Evolutionary conservation across 441 rosid genomes (phyloP), one percentile per base, ranked within the genome.

Genomic region (Gossypium aridum): DNA sequence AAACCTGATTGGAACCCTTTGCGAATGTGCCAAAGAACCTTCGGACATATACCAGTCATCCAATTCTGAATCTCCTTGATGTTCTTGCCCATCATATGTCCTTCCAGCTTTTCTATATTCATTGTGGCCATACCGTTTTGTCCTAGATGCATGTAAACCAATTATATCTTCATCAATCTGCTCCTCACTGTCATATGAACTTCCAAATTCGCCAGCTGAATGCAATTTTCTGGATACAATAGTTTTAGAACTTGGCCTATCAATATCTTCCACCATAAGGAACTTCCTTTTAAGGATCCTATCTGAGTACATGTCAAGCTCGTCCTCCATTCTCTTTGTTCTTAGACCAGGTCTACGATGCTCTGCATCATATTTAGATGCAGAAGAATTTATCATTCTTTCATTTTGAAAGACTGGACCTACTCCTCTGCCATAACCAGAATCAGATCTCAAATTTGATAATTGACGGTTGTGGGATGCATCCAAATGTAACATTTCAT

Each of bases 361-460:
- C 67, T 80, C 87, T 62, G 80, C 43, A 65, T 80, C 84, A 79
- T 82, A 80, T 49, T 60, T 68, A 68, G 59, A 68, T 17, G 78
- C 60, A 43, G 76, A 67, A 54, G 85, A 54, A 79, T 66, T 73
- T 49, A 74, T 64, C 69, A 75, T 65, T 70, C 75, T 82, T 72
- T 81, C 85, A 34, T 73, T 79, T 66, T 43, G 86, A 82, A 72
- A 72, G 71, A 68, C 79, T 61, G 84, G 84, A 55, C 81, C 83
- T 45, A 83, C 80, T 60, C 77, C 82, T 81, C 86, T 78, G 72
- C 82, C 86, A 79, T 80, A 83, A 77, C 79, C 85, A 76, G 76
- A 75, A 82, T 83, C 76, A 59, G 83, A 72, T 71, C 87, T 81
- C 55, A 75, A 61, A 80, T 82, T 77, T 69, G 85, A 79, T 61